These are phyloP conservation scores for Butyriboletus loyo DNA, from an alignment of 768 basidiomycete genomes.

Conservation along the genomic window DNA sequence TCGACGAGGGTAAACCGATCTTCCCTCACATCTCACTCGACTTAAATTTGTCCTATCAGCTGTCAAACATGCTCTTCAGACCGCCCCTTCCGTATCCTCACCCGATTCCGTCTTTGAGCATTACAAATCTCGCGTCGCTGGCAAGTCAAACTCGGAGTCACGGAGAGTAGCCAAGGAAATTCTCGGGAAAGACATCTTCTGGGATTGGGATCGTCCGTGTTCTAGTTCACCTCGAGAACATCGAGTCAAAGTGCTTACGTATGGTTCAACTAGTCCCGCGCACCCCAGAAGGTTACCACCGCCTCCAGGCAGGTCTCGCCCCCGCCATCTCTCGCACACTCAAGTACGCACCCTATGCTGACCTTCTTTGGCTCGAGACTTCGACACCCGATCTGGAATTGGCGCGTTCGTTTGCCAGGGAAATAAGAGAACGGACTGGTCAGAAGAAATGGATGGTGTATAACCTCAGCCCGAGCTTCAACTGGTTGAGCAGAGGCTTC, in stretches of 20 bases:
- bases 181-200: constrained; percentile 59
- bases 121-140: constrained; percentile 55
- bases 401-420: constrained; percentile 73
- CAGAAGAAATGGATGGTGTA: constrained; percentile 77
- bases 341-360: constrained; percentile 81
- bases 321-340: constrained; percentile 79
- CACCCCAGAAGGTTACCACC: constrained; percentile 90
- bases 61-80: constrained; percentile 20
- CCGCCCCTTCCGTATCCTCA: constrained; percentile 22
- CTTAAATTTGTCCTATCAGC: constrained; percentile 14
- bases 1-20: constrained; percentile 65
- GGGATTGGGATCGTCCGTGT: constrained; percentile 84
- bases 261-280: constrained; percentile 58
- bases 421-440: constrained; percentile 69
- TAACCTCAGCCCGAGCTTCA: constrained; percentile 92
- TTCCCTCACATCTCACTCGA: constrained; percentile 43
- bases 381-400: constrained; percentile 81
- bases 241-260: background rate
- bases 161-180: constrained; percentile 73
- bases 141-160: constrained; percentile 72
- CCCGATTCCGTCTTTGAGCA: constrained; percentile 47
- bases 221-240: too few species aligned
- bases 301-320: constrained; percentile 77
- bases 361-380: constrained; percentile 92
- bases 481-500: constrained; percentile 85